These are phyloP conservation scores for Aciculosporium take DNA, from an alignment of 2,329 filamentous ascomycete genomes.

Conservation along the genomic window DNA sequence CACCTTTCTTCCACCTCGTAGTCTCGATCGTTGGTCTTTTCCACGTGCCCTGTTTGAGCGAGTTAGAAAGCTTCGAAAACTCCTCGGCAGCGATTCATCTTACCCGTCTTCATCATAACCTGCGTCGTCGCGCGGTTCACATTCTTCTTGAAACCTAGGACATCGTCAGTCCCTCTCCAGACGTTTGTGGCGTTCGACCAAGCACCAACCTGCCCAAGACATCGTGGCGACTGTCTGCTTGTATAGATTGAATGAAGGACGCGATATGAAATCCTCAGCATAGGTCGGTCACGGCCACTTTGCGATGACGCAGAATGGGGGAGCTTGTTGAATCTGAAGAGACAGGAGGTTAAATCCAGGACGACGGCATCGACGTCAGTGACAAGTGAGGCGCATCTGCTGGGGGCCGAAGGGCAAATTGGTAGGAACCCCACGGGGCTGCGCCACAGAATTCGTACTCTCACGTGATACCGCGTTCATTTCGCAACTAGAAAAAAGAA, in stretches of 20 bases:
- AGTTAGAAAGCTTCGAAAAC: background rate
- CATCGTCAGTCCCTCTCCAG: slow-evolving; percentile 16
- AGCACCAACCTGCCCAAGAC: slow-evolving; percentile 53
- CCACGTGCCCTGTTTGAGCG: slow-evolving; percentile 59
- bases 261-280: background rate
- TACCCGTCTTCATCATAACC: slow-evolving; percentile 99
- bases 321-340: background rate
- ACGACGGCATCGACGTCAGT: slow-evolving; percentile 10
- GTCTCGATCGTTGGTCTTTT: slow-evolving; percentile 95
- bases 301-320: background rate
- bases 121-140: slow-evolving; percentile 97
- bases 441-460: slow-evolving; percentile 4
- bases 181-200: slow-evolving; percentile 14
- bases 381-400: slow-evolving; percentile 6
- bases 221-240: slow-evolving; percentile 28
- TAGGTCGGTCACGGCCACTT: background rate
- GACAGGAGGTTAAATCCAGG: background rate
- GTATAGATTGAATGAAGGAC: slow-evolving; percentile 3
- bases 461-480: slow-evolving; percentile 18
- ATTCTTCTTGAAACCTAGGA: slow-evolving; percentile 58
- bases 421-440: background rate
- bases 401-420: background rate
- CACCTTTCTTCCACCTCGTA: slow-evolving; percentile 95
- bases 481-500: slow-evolving; percentile 1
- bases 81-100: slow-evolving; percentile 11